phyloP scores from a whole-genome alignment of 306 rosid genomes.

The Gastrolobium bilobum region DNA sequence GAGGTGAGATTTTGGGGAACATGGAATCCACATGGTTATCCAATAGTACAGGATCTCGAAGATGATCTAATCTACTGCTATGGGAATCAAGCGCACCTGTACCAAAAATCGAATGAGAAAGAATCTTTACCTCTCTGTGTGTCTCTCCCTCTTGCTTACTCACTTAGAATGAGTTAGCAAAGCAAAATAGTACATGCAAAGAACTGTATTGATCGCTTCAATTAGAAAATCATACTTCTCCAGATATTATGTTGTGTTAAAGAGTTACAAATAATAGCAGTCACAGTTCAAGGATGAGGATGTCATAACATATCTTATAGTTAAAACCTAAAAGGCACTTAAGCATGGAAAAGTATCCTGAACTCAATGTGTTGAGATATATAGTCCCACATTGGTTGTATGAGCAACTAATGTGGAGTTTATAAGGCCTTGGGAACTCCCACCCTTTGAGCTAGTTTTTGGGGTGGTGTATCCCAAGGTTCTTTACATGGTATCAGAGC shows the following conservation, averaged over 20 bases:
- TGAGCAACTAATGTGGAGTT: no score
- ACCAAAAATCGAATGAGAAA: slow-evolving; percentile 50
- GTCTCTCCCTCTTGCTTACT: slow-evolving; percentile 16
- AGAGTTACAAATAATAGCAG: slow-evolving; percentile 1
- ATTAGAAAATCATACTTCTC: slow-evolving; percentile 2
- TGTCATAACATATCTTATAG: slow-evolving; percentile 25
- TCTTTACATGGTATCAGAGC: no score
- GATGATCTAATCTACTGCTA: slow-evolving; percentile 53
- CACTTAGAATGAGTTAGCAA: slow-evolving; percentile 16
- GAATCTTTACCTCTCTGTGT: background rate
- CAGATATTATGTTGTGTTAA: background rate
- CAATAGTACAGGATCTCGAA: slow-evolving; percentile 41
- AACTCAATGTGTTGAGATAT: no score
- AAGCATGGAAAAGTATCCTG: slow-evolving; percentile 9
- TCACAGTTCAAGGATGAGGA: slow-evolving; percentile 15
- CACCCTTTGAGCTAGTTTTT: no score
- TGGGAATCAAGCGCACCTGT: slow-evolving; percentile 61
- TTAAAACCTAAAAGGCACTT: background rate
- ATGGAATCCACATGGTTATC: slow-evolving; percentile 57
- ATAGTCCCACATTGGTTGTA: no score
- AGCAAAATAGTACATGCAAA: slow-evolving; percentile 13
- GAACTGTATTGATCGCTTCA: background rate
- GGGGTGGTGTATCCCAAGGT: no score
- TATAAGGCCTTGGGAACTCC: no score
- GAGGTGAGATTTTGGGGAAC: slow-evolving; percentile 74